phyloP scores from a whole-genome alignment of 1,284 basidiomycete species.

The Exobasidium rhododendri region DNA sequence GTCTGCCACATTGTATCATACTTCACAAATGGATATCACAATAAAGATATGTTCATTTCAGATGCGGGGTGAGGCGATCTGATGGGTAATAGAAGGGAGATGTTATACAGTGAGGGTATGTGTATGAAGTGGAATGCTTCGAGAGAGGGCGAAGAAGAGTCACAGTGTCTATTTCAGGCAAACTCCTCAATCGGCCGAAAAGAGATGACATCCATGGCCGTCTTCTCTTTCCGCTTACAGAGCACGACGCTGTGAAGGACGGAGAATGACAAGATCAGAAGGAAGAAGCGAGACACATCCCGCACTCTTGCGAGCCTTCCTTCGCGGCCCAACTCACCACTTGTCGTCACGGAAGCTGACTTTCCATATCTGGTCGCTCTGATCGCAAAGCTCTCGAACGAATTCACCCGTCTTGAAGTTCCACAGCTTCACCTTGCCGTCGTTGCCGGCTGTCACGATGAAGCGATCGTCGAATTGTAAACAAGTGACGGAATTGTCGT shows the following conservation, averaged over 20 bases:
- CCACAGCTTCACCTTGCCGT: constrained; percentile 84
- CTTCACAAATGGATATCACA: neutral
- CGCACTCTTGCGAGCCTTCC: constrained; percentile 1
- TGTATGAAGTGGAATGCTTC: neutral
- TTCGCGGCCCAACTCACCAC: constrained; percentile 52
- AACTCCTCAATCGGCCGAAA: constrained; percentile 38
- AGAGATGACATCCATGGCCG: constrained; percentile 74
- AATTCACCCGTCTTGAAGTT: constrained; percentile 56
- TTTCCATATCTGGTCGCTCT: constrained; percentile 78
- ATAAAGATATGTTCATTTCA: no score
- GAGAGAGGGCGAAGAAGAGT: neutral
- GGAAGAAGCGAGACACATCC: neutral
- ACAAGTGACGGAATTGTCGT: constrained; percentile 86
- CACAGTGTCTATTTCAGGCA: no score
- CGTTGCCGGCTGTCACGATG: constrained; percentile 69
- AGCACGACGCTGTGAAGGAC: constrained; percentile 62
- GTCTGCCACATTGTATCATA: neutral
- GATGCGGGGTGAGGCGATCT: neutral
- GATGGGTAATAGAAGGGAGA: neutral
- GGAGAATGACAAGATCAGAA: constrained; percentile 10
- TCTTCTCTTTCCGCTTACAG: constrained; percentile 77
- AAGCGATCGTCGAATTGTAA: constrained; percentile 73
- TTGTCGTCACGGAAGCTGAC: constrained; percentile 74
- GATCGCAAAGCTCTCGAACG: constrained; percentile 46
- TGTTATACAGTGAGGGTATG: neutral